Evolutionary conservation across 768 basidiomycete species (phyloP).

Genomic region (Calocybe gangraenosa): DNA sequence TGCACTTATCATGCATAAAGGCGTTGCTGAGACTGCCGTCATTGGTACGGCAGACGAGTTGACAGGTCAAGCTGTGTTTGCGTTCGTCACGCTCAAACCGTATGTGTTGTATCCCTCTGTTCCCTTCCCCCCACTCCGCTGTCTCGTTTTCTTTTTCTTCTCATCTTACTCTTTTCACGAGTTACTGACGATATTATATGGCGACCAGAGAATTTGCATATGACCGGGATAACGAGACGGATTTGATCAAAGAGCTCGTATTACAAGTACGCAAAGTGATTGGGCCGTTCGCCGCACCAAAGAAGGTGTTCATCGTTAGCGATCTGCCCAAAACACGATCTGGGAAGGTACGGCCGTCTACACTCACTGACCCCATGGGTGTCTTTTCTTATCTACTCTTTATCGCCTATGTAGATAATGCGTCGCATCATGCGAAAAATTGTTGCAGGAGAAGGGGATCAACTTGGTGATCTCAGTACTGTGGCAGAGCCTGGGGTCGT

Average conservation of each 20-base stretch:
- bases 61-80: constrained; percentile 91
- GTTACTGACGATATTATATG: too few relatives aligned
- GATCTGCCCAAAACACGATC: constrained; percentile 95
- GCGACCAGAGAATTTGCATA: constrained; percentile 74
- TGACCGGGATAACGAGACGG: constrained; percentile 63
- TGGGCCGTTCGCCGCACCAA: constrained; percentile 96
- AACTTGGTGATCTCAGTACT: constrained; percentile 92
- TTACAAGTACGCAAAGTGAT: constrained; percentile 97
- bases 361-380: not conserved
- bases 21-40: constrained; percentile 95
- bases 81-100: constrained; percentile 95
- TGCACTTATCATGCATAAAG: constrained; percentile 89
- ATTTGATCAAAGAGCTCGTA: constrained; percentile 79
- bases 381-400: not conserved
- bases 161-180: too few relatives aligned
- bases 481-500: constrained; percentile 86
- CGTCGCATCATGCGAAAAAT: constrained; percentile 96
- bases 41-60: constrained; percentile 85
- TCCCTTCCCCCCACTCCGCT: not conserved
- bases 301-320: constrained; percentile 78
- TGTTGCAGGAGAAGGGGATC: constrained; percentile 89
- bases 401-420: constrained; percentile 60
- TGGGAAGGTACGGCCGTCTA: constrained; percentile 64
- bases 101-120: constrained; percentile 32
- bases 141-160: constrained; percentile 17